Conservation (phyloP, 441 rosid species). For the Gossypium aridum region DNA sequence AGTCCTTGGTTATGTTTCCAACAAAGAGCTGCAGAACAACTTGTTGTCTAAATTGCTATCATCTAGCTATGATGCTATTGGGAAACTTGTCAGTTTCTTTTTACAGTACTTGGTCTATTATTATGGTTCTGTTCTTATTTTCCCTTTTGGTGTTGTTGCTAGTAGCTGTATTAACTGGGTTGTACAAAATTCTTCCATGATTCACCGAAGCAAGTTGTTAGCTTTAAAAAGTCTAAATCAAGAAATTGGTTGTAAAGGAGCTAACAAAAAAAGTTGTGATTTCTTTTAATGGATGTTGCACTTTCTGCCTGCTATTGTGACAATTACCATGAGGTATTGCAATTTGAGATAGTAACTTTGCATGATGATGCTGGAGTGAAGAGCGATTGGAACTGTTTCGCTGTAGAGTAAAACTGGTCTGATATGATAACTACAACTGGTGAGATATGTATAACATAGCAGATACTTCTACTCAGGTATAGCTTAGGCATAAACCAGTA, state of each 20-base stretch:
- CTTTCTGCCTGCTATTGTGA: background rate
- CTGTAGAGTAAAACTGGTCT: background rate
- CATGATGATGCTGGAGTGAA: background rate
- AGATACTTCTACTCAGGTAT: background rate
- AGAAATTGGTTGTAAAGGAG: background rate
- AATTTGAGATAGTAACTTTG: background rate
- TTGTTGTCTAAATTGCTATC: conserved; percentile 78
- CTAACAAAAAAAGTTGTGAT: background rate
- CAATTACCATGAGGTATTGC: background rate
- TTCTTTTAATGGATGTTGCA: conserved; percentile 4
- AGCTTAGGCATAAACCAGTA: background rate
- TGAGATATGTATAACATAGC: background rate
- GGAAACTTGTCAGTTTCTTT: conserved; percentile 66
- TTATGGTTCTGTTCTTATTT: background rate
- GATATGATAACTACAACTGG: background rate
- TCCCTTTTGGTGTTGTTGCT: background rate
- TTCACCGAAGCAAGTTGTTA: background rate
- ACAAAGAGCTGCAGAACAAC: conserved; percentile 72
- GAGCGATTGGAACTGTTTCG: background rate
- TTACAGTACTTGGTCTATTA: conserved; percentile 3
- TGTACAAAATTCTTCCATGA: background rate
- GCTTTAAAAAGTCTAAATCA: background rate
- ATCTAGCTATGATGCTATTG: conserved; percentile 74
- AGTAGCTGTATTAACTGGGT: background rate
- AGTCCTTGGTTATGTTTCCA: conserved; percentile 60